Percentiles rank a stretch among this genome's conserved stretches.
phyloP scores from a whole-genome alignment of 2,329 filamentous ascomycete genomes.

The Fusarium praegraminearum region DNA sequence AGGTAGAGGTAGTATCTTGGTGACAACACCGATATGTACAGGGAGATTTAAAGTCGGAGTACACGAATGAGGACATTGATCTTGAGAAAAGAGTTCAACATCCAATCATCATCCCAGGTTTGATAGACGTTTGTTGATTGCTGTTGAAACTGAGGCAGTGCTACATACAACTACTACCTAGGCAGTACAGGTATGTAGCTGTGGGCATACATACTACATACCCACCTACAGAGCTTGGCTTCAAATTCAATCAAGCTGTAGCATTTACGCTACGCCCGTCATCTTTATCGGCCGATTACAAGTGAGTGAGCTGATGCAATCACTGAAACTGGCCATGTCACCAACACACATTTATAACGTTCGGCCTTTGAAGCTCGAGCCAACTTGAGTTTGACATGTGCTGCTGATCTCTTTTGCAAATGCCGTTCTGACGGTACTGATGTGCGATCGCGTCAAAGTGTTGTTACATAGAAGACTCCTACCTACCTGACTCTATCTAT shows the following conservation, averaged over 20 bases:
- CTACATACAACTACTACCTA: not conserved
- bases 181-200: not conserved
- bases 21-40: not conserved
- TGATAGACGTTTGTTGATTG: not conserved
- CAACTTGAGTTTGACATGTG: constrained; percentile 14
- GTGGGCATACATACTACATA: not conserved
- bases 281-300: constrained; percentile 15
- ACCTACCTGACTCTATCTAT: not conserved
- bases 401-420: constrained; percentile 13
- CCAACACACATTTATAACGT: constrained; percentile 1
- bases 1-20: not conserved
- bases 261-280: not conserved
- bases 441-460: not conserved
- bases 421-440: not conserved
- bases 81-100: constrained; percentile 9
- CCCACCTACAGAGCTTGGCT: not conserved
- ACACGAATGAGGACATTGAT: constrained; percentile 12
- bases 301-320: constrained; percentile 7
- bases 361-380: not conserved
- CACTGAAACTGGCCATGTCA: not conserved
- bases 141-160: constrained; percentile 16
- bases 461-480: not conserved
- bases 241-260: not conserved
- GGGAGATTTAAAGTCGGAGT: not conserved
- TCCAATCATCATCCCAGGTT: constrained; percentile 8